Percentiles rank a stretch among this genome's conserved stretches.
Conservation (phyloP, 208 protist genomes). For the Porcisia hertigi region DNA sequence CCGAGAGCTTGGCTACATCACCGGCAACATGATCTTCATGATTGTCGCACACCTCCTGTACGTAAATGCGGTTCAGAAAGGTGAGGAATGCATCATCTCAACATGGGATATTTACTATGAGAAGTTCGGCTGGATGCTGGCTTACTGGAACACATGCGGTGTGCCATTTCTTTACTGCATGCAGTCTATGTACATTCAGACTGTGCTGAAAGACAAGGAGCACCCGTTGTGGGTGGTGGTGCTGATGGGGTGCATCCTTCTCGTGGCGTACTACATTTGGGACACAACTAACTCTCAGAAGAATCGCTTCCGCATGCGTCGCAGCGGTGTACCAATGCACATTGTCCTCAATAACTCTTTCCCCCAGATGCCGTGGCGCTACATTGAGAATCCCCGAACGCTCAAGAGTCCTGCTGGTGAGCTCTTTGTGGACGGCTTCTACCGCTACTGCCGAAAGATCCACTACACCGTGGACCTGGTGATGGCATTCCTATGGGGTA, state of each 20-base stretch:
- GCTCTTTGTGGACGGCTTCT: slow-evolving; percentile 94
- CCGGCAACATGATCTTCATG: slow-evolving; percentile 91
- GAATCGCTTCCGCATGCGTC: slow-evolving; percentile 92
- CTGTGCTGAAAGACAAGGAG: slow-evolving; percentile 62
- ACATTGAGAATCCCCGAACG: slow-evolving; percentile 89
- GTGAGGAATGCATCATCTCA: slow-evolving; percentile 93
- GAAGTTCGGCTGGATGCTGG: slow-evolving; percentile 95
- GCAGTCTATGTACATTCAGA: slow-evolving; percentile 90
- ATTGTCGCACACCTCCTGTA: slow-evolving; percentile 94
- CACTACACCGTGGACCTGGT: slow-evolving; percentile 95
- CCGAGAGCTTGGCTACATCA: slow-evolving; percentile 76
- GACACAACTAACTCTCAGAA: slow-evolving; percentile 95
- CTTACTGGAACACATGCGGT: slow-evolving; percentile 96
- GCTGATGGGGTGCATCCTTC: slow-evolving; percentile 74
- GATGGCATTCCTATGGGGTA: slow-evolving; percentile 93
- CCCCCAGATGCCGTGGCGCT: slow-evolving; percentile 92
- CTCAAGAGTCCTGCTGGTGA: slow-evolving; percentile 86
- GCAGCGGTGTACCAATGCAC: slow-evolving; percentile 65
- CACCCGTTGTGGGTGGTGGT: slow-evolving; percentile 62
- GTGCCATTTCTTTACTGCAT: slow-evolving; percentile 96
- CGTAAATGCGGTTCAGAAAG: slow-evolving; percentile 93
- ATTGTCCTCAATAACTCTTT: slow-evolving; percentile 85
- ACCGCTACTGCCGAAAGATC: slow-evolving; percentile 92
- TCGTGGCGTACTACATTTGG: slow-evolving; percentile 92
- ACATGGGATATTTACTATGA: slow-evolving; percentile 97